These are phyloP conservation scores for Amylostereum chailletii DNA, from an alignment of 1,284 basidiomycete genomes.

Conservation along the genomic window DNA sequence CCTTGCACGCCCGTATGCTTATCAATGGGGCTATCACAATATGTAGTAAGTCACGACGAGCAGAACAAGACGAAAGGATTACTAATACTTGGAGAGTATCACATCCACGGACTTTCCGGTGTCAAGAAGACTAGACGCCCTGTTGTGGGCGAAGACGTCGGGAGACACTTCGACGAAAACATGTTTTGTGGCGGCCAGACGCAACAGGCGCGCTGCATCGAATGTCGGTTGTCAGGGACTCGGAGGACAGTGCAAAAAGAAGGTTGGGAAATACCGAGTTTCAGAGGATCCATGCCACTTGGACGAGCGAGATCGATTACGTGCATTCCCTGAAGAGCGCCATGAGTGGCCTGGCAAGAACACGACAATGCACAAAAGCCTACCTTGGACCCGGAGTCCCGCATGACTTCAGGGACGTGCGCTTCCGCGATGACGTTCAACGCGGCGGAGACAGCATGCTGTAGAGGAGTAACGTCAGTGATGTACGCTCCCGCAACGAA, in stretches of 20 bases:
- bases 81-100: constrained; percentile 18
- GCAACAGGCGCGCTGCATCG: constrained; percentile 25
- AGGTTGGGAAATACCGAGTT: constrained; percentile 20
- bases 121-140: constrained; percentile 31
- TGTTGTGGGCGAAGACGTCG: constrained; percentile 34
- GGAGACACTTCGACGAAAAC: constrained; percentile 32
- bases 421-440: neutral
- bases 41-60: too few relatives aligned
- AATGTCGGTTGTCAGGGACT: neutral
- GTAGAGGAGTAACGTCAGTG: neutral
- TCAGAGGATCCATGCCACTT: constrained; percentile 20
- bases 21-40: too few relatives aligned
- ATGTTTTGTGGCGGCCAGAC: constrained; percentile 31
- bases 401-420: neutral
- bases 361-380: neutral
- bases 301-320: constrained; percentile 25
- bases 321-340: constrained; percentile 21
- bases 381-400: neutral
- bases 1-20: too few relatives aligned
- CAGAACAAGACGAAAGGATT: too few relatives aligned
- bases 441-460: neutral
- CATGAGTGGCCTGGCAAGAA: too few relatives aligned
- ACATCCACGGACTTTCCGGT: constrained; percentile 27
- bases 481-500: neutral
- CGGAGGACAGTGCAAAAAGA: neutral